Percentiles rank a stretch among this genome's conserved stretches.
phyloP scores from a whole-genome alignment of 257 asterid genomes.

The Solanum medicagineum region DNA sequence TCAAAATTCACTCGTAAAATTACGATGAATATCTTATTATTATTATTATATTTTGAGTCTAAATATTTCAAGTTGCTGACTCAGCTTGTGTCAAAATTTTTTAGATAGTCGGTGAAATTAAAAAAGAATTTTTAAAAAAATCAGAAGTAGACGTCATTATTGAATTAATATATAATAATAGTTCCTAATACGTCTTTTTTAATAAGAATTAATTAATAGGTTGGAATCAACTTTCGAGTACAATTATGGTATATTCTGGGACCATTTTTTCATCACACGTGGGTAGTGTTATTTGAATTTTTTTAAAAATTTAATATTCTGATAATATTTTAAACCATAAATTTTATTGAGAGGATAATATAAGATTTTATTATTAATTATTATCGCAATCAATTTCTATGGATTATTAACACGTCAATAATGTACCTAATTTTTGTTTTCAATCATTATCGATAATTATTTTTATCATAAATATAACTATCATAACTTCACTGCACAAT shows the following conservation, averaged over 20 bases:
- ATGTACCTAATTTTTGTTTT: background rate
- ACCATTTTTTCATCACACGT: background rate
- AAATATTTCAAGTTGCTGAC: too few relatives aligned
- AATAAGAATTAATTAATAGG: background rate
- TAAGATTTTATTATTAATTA: too few relatives aligned
- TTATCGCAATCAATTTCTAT: too few relatives aligned
- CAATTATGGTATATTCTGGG: background rate
- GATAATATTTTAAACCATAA: too few relatives aligned
- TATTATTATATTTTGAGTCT: too few relatives aligned
- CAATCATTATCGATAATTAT: background rate
- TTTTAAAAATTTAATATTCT: too few relatives aligned
- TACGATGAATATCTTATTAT: too few relatives aligned
- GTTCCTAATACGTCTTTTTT: background rate
- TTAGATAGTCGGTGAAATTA: too few relatives aligned
- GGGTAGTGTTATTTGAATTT: background rate
- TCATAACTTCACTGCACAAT: accelerated
- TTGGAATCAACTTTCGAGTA: background rate
- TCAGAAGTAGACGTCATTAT: background rate
- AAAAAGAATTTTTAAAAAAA: too few relatives aligned
- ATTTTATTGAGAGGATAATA: too few relatives aligned
- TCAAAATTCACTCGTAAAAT: too few relatives aligned
- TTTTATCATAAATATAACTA: background rate
- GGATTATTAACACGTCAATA: background rate
- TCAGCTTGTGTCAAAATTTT: too few relatives aligned
- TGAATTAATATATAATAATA: background rate